A percentile compares a stretch with the other conserved stretches of the same genome.
These are phyloP conservation scores for Sphagnum fallax DNA, from an alignment of 228 moss, liverwort and hornwort species.

Conservation along the genomic window DNA sequence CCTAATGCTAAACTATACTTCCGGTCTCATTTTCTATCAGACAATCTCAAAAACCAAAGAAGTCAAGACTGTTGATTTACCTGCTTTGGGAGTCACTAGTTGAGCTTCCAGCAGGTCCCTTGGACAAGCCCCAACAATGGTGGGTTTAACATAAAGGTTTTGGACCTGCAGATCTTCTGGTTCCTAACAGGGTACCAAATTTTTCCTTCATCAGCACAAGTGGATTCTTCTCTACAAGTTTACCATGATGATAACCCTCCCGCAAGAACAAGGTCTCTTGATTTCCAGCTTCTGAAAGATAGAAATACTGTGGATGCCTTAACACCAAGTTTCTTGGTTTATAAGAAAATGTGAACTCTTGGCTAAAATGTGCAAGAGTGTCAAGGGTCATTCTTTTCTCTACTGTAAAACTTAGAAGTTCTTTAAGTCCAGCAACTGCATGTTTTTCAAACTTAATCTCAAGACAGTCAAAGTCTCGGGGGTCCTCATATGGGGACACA, in stretches of 20 bases:
- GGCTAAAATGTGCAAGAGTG: constrained; percentile 14
- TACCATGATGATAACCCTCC: constrained; percentile 29
- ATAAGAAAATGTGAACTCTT: constrained; percentile 42
- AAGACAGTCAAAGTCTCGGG: background rate
- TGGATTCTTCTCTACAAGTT: constrained; percentile 15
- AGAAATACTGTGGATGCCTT: constrained; percentile 47
- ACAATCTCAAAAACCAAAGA: too few relatives aligned
- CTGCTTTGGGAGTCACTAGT: too few relatives aligned
- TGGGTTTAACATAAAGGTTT: too few relatives aligned
- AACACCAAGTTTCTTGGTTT: constrained; percentile 32
- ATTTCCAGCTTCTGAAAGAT: constrained; percentile 27
- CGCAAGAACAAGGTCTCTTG: constrained; percentile 44
- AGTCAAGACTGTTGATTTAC: too few relatives aligned
- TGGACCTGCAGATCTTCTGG: background rate
- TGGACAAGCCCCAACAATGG: too few relatives aligned
- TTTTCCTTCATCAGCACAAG: constrained; percentile 20
- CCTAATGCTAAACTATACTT: too few relatives aligned
- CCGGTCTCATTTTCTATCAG: too few relatives aligned
- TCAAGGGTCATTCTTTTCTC: constrained; percentile 24
- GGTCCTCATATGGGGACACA: background rate
- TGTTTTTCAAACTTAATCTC: constrained; percentile 30
- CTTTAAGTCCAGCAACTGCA: constrained; percentile 51
- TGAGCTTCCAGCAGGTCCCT: too few relatives aligned
- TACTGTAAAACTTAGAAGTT: constrained; percentile 39
- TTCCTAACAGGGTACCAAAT: constrained; percentile 23